Evolutionary conservation across 176 grass and related monocot species (phyloP).

Genomic region (Triticum urartu): DNA sequence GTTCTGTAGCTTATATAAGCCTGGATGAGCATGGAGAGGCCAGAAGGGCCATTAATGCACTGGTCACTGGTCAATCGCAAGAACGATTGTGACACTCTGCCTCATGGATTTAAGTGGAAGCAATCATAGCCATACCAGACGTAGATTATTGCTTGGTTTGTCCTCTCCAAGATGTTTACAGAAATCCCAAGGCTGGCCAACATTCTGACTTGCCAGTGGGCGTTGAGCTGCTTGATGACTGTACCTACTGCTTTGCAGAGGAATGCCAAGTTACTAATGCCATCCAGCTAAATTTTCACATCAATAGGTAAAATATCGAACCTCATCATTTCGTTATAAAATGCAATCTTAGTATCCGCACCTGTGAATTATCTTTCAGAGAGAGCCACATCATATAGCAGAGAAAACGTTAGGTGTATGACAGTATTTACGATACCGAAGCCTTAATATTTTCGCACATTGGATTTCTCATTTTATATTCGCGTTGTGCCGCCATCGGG

Average conservation of each 20-base stretch:
- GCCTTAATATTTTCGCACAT: neutral
- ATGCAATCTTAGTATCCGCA: neutral
- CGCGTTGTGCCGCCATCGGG: conserved; percentile 15
- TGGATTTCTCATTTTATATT: conserved; percentile 16
- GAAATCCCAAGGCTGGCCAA: conserved; percentile 47
- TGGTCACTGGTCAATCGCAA: conserved; percentile 53
- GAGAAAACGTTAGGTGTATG: conserved; percentile 1
- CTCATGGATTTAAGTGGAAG: conserved; percentile 51
- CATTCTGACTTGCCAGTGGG: conserved; percentile 47
- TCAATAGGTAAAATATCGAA: conserved; percentile 24
- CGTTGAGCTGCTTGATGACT: conserved; percentile 48
- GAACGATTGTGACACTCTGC: conserved; percentile 48
- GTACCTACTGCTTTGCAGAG: conserved; percentile 40
- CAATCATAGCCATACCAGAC: conserved; percentile 47
- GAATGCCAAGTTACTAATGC: conserved; percentile 31
- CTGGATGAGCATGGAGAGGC: conserved; percentile 48
- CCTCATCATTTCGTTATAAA: neutral
- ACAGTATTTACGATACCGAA: neutral
- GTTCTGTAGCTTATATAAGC: conserved; percentile 48
- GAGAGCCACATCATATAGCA: neutral
- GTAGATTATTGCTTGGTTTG: conserved; percentile 43
- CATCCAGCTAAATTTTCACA: conserved; percentile 33
- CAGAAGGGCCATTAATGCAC: conserved; percentile 34
- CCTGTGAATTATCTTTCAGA: conserved; percentile 18
- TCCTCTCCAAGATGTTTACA: conserved; percentile 45